phyloP scores from a whole-genome alignment of 2,329 filamentous ascomycete genomes.

The Fusarium sp. region DNA sequence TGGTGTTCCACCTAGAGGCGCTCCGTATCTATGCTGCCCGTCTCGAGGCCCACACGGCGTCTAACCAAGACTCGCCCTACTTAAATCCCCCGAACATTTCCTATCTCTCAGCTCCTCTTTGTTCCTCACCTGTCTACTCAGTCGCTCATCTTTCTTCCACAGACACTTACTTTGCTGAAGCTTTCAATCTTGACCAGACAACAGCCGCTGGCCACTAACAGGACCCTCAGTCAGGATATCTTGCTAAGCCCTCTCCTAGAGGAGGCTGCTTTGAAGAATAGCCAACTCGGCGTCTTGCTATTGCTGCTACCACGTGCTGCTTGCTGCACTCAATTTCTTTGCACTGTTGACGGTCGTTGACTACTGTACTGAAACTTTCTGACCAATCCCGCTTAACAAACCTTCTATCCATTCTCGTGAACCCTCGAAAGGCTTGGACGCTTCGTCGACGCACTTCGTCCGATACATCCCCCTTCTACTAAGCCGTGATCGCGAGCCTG shows the following conservation, averaged over 20 bases:
- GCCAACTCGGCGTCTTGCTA: slow-evolving; percentile 41
- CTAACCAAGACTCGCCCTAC: slow-evolving; percentile 23
- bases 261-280: slow-evolving; percentile 41
- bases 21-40: slow-evolving; percentile 35
- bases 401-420: slow-evolving; percentile 7
- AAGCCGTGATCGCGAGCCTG: slow-evolving; percentile 42
- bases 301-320: slow-evolving; percentile 36
- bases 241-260: slow-evolving; percentile 34
- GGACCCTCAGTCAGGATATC: slow-evolving; percentile 38
- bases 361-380: slow-evolving; percentile 3
- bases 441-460: slow-evolving; percentile 16
- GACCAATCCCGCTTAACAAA: slow-evolving; percentile 7
- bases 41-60: slow-evolving; percentile 25
- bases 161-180: slow-evolving; percentile 17
- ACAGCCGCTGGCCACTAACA: slow-evolving; percentile 37
- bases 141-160: background rate
- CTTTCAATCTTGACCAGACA: slow-evolving; percentile 21
- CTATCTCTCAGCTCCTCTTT: slow-evolving; percentile 5
- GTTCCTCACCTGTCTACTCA: slow-evolving; percentile 14
- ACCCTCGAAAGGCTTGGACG: background rate
- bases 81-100: slow-evolving; percentile 32
- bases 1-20: background rate
- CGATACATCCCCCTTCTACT: slow-evolving; percentile 8
- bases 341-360: slow-evolving; percentile 15
- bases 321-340: slow-evolving; percentile 25